Conservation (phyloP, 1,284 basidiomycete species). For the Tylopilus orsonianus region DNA sequence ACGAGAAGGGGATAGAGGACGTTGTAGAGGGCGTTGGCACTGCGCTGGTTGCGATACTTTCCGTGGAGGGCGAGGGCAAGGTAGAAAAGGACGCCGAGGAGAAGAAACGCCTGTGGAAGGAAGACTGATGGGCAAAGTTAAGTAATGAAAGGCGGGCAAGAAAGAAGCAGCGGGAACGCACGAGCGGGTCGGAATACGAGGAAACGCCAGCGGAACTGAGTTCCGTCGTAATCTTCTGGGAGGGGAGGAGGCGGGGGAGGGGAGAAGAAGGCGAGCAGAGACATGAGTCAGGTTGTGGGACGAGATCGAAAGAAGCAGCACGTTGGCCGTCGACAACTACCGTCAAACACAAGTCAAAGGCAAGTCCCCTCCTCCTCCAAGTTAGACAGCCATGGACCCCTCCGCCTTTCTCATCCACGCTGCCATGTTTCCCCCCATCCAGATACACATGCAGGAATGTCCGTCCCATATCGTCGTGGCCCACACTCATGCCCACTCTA, state of each 20-base stretch:
- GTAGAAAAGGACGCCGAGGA: constrained; percentile 56
- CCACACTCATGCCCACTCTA: constrained; percentile 19
- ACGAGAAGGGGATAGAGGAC: constrained; percentile 56
- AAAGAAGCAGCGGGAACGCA: constrained; percentile 24
- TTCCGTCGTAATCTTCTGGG: constrained; percentile 53
- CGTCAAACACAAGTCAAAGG: constrained; percentile 10
- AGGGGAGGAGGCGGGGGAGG: constrained; percentile 52
- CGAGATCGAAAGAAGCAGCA: constrained; percentile 1
- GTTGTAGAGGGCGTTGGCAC: constrained; percentile 60
- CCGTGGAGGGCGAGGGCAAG: constrained; percentile 54
- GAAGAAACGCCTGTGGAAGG: constrained; percentile 60
- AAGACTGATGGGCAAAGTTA: constrained; percentile 48
- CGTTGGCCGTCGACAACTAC: constrained; percentile 15
- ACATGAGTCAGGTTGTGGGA: constrained; percentile 13
- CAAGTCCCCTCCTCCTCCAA: constrained; percentile 3
- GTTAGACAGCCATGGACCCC: constrained; percentile 28
- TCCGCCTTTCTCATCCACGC: constrained; percentile 22
- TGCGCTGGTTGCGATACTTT: constrained; percentile 50
- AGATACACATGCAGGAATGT: constrained; percentile 35
- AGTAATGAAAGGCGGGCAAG: not conserved
- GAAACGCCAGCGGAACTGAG: constrained; percentile 70
- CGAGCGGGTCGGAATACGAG: constrained; percentile 81
- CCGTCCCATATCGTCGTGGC: not conserved
- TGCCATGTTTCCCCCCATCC: constrained; percentile 23
- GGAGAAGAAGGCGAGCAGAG: constrained; percentile 42